A percentile compares a stretch with the other conserved stretches of the same genome.
Conservation (phyloP, 257 asterid genomes). For the Fraxinus quadrangulata region DNA sequence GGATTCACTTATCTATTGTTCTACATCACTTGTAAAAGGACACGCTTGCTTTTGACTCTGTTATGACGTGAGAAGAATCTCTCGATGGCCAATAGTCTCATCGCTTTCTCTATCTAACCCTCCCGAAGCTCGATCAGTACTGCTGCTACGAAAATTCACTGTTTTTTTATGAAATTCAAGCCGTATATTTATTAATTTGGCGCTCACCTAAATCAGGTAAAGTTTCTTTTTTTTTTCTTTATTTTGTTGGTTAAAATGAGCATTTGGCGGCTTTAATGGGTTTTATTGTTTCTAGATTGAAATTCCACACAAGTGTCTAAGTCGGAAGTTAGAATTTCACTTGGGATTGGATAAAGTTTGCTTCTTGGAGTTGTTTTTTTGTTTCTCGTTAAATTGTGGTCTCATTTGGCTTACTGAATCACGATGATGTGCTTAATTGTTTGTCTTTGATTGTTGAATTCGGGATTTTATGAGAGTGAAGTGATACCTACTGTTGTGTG, state of each 20-base stretch:
- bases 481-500: slow-evolving; percentile 23
- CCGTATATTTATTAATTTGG: neutral
- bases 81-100: slow-evolving; percentile 31
- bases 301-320: slow-evolving; percentile 16
- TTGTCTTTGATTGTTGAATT: slow-evolving; percentile 10
- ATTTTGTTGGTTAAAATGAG: slow-evolving; percentile 6
- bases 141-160: neutral
- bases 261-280: slow-evolving; percentile 19
- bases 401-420: slow-evolving; percentile 15
- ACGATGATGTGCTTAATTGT: slow-evolving; percentile 6
- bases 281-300: slow-evolving; percentile 28
- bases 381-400: slow-evolving; percentile 17
- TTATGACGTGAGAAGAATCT: slow-evolving; percentile 47
- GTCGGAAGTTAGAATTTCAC: slow-evolving; percentile 17
- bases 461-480: slow-evolving; percentile 10
- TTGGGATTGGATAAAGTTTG: slow-evolving; percentile 27
- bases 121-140: slow-evolving; percentile 33
- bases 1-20: neutral
- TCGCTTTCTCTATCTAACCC: slow-evolving; percentile 26
- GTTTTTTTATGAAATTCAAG: slow-evolving; percentile 13
- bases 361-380: slow-evolving; percentile 11
- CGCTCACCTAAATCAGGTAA: slow-evolving; percentile 39
- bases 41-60: slow-evolving; percentile 52
- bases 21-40: slow-evolving; percentile 8
- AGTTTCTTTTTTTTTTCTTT: slow-evolving; percentile 5